Evolutionary conservation across 2,329 filamentous ascomycete species (phyloP), one percentile per base, ranked within the genome.

Genomic region (Aspergillus sp.): DNA sequence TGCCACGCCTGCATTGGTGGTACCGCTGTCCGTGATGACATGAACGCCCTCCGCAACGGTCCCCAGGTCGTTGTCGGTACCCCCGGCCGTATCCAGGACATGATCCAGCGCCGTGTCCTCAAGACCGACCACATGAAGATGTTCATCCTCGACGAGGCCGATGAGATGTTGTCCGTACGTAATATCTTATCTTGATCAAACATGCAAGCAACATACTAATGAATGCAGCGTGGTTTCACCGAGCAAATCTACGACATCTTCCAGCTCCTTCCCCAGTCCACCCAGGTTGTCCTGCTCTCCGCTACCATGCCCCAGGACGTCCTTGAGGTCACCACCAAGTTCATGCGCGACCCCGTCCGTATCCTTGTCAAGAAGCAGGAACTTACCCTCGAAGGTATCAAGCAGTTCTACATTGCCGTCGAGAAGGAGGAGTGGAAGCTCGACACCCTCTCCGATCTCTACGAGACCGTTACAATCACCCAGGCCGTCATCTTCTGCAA

Each of bases 191-290:
- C 8, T 23, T 22, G 15, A 28, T 34, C 4, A 23, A 60, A 30
- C n/a, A 57, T 28, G 25, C 25, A 66, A 61, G 28, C 3, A 28
- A 25, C 23, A 60, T 63, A 64, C 49, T 30, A 51, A 47, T 28
- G 68, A 51, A 17, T 54, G 30, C 43, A 92, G 87, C 94, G 94
- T 77, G 95, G 95, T 87, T 99, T 99, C 89, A 97, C 93, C 75
- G 95, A 99, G 86, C 95, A 99, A 86, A 99, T 99, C 85, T 99
- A 99, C 87, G 95, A 99, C 82, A 96, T 99, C 84, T 99, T 97
- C 90, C 94, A 97, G 84, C 91, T 97, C 65, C 91, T 99, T 59
- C 95, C 95, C 61, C 95, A 97, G 84, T 93, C 92, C 67, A 99
- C 94, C 78, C 95, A 99, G 87, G 95, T 99, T 70, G 94, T 98